Evolutionary conservation across 2,329 filamentous ascomycete species (phyloP).

Genomic region (Colletotrichum sansevieriae): DNA sequence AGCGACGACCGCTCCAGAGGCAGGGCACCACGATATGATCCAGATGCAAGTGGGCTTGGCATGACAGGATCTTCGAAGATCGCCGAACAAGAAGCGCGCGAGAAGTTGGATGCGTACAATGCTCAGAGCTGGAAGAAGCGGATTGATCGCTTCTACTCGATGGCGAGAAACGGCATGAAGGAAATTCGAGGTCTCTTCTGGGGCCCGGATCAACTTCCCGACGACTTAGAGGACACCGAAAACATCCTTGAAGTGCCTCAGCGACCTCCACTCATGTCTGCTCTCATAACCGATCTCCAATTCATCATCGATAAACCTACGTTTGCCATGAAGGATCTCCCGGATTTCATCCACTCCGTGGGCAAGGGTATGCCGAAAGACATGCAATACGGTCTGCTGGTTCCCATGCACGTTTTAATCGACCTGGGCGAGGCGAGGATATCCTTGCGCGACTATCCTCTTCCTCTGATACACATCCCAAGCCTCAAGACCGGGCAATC

Average conservation of each 20-base stretch:
- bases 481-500: conserved; percentile 84
- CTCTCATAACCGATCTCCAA: conserved; percentile 86
- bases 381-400: conserved; percentile 88
- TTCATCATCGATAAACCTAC: conserved; percentile 92
- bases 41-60: conserved; percentile 76
- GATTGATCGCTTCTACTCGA: conserved; percentile 81
- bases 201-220: conserved; percentile 83
- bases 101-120: conserved; percentile 83
- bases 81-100: conserved; percentile 80
- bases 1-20: conserved; percentile 53
- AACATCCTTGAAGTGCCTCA: conserved; percentile 87
- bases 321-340: conserved; percentile 85
- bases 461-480: conserved; percentile 92
- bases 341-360: conserved; percentile 86
- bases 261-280: conserved; percentile 84
- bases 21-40: conserved; percentile 78
- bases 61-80: conserved; percentile 81
- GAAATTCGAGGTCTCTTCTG: conserved; percentile 85
- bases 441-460: conserved; percentile 91
- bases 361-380: conserved; percentile 97
- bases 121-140: conserved; percentile 92
- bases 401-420: conserved; percentile 91
- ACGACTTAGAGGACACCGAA: conserved; percentile 86
- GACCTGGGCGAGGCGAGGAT: conserved; percentile 91
- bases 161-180: conserved; percentile 79